Conservation (phyloP, 202 grass and related monocot genomes). For the Setaria italica region DNA sequence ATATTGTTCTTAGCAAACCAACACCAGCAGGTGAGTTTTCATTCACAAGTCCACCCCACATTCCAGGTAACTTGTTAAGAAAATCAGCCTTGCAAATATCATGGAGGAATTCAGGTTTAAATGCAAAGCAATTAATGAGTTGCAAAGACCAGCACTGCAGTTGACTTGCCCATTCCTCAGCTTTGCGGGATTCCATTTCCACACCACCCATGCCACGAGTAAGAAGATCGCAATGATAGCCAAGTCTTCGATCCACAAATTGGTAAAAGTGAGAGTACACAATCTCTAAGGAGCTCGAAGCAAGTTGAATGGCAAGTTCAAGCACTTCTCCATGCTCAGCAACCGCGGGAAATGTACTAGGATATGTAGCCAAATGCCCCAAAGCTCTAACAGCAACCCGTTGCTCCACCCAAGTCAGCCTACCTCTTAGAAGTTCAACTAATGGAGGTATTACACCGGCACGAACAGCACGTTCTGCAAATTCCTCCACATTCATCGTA, state of each 20-base stretch:
- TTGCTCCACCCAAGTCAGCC: conserved; percentile 98
- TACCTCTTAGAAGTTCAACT: conserved; percentile 93
- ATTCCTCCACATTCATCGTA: conserved; percentile 99
- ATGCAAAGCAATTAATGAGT: conserved; percentile 98
- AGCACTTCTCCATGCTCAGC: conserved; percentile 92
- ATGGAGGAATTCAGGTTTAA: conserved; percentile 93
- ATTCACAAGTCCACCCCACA: conserved; percentile 99
- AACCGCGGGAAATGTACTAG: conserved; percentile 83
- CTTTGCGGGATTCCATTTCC: conserved; percentile 98
- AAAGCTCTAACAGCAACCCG: conserved; percentile 94
- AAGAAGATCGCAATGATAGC: conserved; percentile 95
- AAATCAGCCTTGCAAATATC: conserved; percentile 94
- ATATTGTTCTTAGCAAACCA: conserved; percentile 93
- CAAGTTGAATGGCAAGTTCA: conserved; percentile 95
- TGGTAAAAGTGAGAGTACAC: conserved; percentile 99
- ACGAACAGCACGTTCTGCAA: conserved; percentile 89
- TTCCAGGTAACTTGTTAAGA: conserved; percentile 88
- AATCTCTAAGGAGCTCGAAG: conserved; percentile 93
- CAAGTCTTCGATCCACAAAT: conserved; percentile 82
- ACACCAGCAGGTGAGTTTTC: conserved; percentile 97
- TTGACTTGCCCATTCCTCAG: conserved; percentile 99
- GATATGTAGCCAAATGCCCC: conserved; percentile 97
- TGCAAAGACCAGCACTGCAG: conserved; percentile 99
- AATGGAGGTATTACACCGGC: conserved; percentile 91
- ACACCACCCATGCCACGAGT: conserved; percentile 97